Conservation (phyloP, 495 filamentous ascomycete species). For the Penicillium ochrochloron region DNA sequence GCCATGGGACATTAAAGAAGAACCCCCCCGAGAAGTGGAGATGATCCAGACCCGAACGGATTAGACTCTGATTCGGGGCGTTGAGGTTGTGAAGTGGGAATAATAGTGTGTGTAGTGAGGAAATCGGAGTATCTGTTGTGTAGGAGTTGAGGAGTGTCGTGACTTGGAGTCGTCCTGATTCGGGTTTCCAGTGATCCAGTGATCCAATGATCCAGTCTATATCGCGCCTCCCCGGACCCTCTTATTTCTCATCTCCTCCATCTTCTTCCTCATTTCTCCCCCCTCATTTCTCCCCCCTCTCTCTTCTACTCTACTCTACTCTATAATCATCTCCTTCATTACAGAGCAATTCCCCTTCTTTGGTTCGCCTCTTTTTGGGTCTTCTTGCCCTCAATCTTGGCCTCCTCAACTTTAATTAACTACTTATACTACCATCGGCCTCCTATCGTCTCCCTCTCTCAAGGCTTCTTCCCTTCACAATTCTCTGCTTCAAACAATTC, state of each 20-base stretch:
- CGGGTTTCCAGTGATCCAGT: not conserved
- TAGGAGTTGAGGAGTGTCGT: not conserved
- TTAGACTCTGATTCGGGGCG: slow-evolving; percentile 7
- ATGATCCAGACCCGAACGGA: slow-evolving; percentile 13
- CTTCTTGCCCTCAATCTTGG: not conserved
- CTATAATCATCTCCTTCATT: not conserved
- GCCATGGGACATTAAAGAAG: slow-evolving; percentile 22
- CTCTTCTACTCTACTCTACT: not conserved
- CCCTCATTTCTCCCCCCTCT: no score
- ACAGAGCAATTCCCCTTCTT: not conserved
- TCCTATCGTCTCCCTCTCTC: not conserved
- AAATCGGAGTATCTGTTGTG: no score
- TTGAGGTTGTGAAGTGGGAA: not conserved
- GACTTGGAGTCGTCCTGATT: slow-evolving; percentile 9
- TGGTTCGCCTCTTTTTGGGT: not conserved
- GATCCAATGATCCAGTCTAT: slow-evolving; percentile 5
- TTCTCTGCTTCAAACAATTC: not conserved
- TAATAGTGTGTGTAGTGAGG: not conserved
- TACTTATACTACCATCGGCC: not conserved
- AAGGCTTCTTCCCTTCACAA: not conserved
- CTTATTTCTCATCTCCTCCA: slow-evolving; percentile 14
- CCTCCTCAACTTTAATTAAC: not conserved
- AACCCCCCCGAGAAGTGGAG: slow-evolving; percentile 5
- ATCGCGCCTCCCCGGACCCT: slow-evolving; percentile 25
- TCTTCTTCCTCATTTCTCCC: slow-evolving; percentile 7